phyloP scores from a whole-genome alignment of 768 basidiomycete species.

The Phlebiopsis flavidoalba region DNA sequence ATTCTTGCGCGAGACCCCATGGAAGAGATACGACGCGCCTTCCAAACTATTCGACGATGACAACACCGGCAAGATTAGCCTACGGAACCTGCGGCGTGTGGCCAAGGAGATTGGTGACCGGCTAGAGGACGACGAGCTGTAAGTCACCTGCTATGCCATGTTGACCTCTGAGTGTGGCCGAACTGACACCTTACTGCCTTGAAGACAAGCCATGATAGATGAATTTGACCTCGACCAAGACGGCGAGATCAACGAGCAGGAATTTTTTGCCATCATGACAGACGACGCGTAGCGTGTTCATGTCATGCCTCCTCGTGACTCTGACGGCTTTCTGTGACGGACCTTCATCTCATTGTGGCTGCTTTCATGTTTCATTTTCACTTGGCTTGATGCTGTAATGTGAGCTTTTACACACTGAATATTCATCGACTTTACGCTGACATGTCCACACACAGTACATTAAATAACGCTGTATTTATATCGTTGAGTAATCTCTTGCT shows the following conservation, averaged over 20 bases:
- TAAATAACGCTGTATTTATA: constrained; percentile 7
- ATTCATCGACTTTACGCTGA: neutral
- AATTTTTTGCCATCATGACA: constrained; percentile 97
- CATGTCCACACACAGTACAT: neutral
- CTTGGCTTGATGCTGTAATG: neutral
- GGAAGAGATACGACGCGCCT: constrained; percentile 94
- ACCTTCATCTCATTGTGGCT: neutral
- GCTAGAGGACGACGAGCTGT: constrained; percentile 96
- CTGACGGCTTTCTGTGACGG: neutral
- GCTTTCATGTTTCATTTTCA: neutral
- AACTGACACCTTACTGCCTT: neutral
- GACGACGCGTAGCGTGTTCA: constrained; percentile 61
- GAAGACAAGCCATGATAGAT: constrained; percentile 99
- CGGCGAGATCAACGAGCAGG: constrained; percentile 93
- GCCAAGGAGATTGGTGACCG: constrained; percentile 96
- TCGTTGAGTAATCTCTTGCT: neutral
- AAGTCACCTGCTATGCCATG: too few relatives aligned
- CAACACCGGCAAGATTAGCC: constrained; percentile 87
- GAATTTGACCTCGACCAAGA: constrained; percentile 99
- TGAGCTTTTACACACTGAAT: neutral
- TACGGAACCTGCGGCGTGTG: constrained; percentile 87
- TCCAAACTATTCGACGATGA: constrained; percentile 97
- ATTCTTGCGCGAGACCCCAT: constrained; percentile 93
- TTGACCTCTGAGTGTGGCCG: neutral
- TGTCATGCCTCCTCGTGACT: neutral